These are phyloP conservation scores for Sphaerulina vaccinii DNA, from an alignment of 2,329 filamentous ascomycete species.

Conservation along the genomic window DNA sequence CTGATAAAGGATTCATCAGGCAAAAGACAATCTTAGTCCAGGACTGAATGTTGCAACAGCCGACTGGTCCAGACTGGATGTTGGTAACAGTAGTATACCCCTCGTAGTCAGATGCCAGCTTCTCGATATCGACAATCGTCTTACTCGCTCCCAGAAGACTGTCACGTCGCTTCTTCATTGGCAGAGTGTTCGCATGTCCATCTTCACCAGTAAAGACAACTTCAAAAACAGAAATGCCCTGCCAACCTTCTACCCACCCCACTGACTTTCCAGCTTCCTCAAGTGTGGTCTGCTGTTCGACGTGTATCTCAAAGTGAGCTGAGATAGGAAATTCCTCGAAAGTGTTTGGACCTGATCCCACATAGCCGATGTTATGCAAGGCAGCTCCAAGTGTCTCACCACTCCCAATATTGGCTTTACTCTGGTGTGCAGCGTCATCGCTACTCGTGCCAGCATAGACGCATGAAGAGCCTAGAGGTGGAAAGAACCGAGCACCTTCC, in stretches of 20 bases:
- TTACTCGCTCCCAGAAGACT: slow-evolving; percentile 29
- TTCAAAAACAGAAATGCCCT: slow-evolving; percentile 29
- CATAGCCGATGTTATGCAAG: slow-evolving; percentile 36
- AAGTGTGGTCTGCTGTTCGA: slow-evolving; percentile 27
- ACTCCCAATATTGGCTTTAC: slow-evolving; percentile 23
- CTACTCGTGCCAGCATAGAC: slow-evolving; percentile 22
- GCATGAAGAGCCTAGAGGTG: slow-evolving; percentile 21
- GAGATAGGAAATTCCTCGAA: slow-evolving; percentile 28
- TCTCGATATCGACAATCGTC: slow-evolving; percentile 29
- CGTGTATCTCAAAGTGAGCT: slow-evolving; percentile 33
- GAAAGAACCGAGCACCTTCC: slow-evolving; percentile 29
- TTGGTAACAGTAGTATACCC: slow-evolving; percentile 34
- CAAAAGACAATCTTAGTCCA: slow-evolving; percentile 30
- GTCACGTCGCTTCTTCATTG: slow-evolving; percentile 32
- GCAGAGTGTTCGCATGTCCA: slow-evolving; percentile 37
- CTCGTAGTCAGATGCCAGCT: slow-evolving; percentile 19
- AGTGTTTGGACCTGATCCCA: slow-evolving; percentile 31
- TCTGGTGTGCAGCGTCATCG: slow-evolving; percentile 30
- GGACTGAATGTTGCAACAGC: slow-evolving; percentile 36
- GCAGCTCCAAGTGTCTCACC: slow-evolving; percentile 32
- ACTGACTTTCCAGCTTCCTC: slow-evolving; percentile 26
- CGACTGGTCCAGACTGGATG: slow-evolving; percentile 27
- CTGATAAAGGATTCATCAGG: slow-evolving; percentile 32
- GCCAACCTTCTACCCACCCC: slow-evolving; percentile 29
- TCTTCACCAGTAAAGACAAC: slow-evolving; percentile 17